phyloP scores from a whole-genome alignment of 1,284 basidiomycete species.

The Pseudozyma tsukubaensis region DNA sequence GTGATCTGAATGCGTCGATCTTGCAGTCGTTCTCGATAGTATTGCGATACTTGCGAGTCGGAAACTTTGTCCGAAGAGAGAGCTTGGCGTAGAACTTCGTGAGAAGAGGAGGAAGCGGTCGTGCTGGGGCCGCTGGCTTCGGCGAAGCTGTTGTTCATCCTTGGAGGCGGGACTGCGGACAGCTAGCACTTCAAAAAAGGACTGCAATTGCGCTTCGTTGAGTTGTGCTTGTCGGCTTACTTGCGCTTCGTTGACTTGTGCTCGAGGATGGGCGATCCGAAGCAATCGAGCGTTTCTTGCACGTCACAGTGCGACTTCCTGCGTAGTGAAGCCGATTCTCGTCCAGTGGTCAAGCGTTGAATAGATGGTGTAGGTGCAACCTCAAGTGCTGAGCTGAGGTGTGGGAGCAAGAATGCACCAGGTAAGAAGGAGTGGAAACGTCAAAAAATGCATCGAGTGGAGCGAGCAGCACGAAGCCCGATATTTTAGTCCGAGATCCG shows the following conservation, averaged over 20 bases:
- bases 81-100: constrained; percentile 24
- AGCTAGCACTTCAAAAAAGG: not conserved
- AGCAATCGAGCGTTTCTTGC: no score
- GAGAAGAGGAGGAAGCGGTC: constrained; percentile 23
- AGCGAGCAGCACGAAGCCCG: not conserved
- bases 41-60: constrained; percentile 32
- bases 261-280: no score
- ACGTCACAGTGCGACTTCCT: no score
- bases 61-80: constrained; percentile 23
- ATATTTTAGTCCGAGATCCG: constrained; percentile 5
- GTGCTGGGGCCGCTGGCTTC: constrained; percentile 25
- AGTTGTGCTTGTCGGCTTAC: no score
- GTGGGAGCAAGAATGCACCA: no score
- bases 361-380: no score
- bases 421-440: not conserved
- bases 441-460: constrained; percentile 5
- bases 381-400: no score
- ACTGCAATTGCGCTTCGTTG: no score
- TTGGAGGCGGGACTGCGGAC: not conserved
- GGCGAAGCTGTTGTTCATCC: constrained; percentile 14
- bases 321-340: no score
- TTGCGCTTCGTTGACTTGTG: no score
- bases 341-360: no score
- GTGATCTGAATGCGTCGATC: constrained; percentile 51
- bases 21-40: constrained; percentile 41